Percentiles rank a stretch among this genome's conserved stretches.
phyloP scores from a whole-genome alignment of 129 eudicot genomes.

The Flaveria sonorensis region DNA sequence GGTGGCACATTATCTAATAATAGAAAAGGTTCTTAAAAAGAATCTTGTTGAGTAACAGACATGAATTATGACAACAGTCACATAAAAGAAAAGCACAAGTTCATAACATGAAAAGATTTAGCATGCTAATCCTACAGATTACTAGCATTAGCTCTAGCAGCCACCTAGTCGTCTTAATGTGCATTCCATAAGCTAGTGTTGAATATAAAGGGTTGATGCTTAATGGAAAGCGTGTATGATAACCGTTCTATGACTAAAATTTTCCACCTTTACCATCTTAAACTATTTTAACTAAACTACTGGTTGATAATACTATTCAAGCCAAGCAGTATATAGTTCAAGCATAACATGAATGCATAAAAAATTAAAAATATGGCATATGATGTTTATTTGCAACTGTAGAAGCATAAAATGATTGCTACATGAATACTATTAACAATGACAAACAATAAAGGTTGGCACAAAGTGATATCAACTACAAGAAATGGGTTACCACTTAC shows the following conservation, averaged over 20 bases:
- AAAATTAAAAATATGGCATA: background rate
- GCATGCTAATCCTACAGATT: background rate
- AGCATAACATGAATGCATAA: background rate
- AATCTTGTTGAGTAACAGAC: background rate
- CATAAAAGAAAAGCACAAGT: background rate
- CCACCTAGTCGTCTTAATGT: background rate
- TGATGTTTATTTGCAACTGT: background rate
- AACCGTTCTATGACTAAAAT: background rate
- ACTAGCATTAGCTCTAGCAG: background rate
- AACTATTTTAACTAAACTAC: background rate
- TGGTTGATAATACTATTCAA: background rate
- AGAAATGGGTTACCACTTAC: constrained; percentile 68
- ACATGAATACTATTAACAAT: background rate
- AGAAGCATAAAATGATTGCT: background rate
- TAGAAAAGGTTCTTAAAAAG: background rate
- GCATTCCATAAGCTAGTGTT: background rate
- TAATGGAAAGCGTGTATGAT: background rate
- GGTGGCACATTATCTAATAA: background rate
- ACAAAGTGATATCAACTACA: constrained; percentile 14
- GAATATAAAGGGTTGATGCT: background rate
- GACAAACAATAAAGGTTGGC: constrained; percentile 9
- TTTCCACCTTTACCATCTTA: background rate
- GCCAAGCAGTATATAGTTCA: background rate
- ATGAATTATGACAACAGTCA: background rate
- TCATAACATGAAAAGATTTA: background rate